Evolutionary conservation across 1,284 basidiomycete species (phyloP).

Genomic region (Ceratobasidium sp.): DNA sequence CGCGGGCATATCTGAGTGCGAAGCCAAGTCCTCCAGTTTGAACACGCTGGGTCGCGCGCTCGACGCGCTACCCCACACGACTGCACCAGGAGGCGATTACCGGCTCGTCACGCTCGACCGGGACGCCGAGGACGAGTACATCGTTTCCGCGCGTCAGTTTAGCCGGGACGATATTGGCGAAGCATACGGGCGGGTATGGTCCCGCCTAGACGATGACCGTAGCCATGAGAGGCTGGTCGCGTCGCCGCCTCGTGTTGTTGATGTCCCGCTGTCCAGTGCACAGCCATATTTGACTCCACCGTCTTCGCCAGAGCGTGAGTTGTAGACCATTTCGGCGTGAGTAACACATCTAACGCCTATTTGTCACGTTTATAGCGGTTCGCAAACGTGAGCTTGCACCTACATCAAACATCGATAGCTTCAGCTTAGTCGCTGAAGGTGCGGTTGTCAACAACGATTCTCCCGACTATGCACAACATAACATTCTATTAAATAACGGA

Average conservation of each 20-base stretch:
- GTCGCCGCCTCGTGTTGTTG: not conserved
- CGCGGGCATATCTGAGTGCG: not conserved
- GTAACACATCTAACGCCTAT: not conserved
- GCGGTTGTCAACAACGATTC: not conserved
- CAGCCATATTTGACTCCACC: conserved; percentile 31
- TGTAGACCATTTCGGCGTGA: not conserved
- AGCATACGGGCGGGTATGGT: not conserved
- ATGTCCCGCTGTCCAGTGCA: not conserved
- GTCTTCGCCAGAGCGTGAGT: conserved; percentile 35
- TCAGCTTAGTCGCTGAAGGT: not conserved
- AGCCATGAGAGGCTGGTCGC: not conserved
- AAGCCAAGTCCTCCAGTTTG: not conserved
- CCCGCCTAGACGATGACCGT: not conserved
- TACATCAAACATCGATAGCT: not conserved
- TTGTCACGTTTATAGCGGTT: not conserved
- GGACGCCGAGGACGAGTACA: conserved; percentile 12
- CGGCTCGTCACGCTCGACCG: not conserved
- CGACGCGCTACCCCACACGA: not conserved
- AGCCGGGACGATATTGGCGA: not conserved
- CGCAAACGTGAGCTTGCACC: not conserved
- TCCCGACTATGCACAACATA: not conserved
- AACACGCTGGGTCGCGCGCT: not conserved
- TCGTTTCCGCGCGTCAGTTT: conserved; percentile 11
- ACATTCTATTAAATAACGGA: not conserved
- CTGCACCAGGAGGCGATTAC: not conserved